Evolutionary conservation across 352 stramenopile species (phyloP), one percentile per base, ranked within the genome.

Genomic region (Phytophthora nicotianae): DNA sequence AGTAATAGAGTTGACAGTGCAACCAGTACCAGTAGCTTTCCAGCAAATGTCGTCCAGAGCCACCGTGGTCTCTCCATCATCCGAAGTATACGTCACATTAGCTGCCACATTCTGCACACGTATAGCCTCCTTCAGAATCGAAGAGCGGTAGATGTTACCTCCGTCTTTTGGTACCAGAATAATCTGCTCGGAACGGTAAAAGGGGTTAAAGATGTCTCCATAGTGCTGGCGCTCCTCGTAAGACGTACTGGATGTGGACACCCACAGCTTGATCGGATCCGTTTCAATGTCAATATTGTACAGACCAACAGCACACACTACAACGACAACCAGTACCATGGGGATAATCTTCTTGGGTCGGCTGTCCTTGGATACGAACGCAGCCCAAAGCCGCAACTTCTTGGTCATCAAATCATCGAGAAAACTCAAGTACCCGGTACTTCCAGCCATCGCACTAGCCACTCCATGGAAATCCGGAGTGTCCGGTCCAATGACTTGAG

Each of bases 81-180:
- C 53, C 24, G 62, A 68, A 19, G 67, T 72, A 52, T 79, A 79
- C 9, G 38, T 65, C 11, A 79, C 70, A 43, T 72, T 55, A 5
- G 74, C 74, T 11, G 72, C 68, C 40, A 81, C 60, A 32, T 71
- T 71, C 33, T 88, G 79, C 13, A 88, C 46, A 16, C 65, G 71
- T 21, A 88, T 79, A 0, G 79, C 62, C 41, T 85, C 79, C 24
- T 77, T 81, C 24, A 88, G 47, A 27, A 85, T 77, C 16, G 70
- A 66, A 2, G 64, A 73, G n/a, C 79, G 76, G 49, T 71, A 77
- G 40, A 88, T 81, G 51, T 55, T 70, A 1, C 79, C 79, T 19
- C 79, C 81, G 19, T 88, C 77, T 48, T 88, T 89, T 0, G 75
- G 75, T 7, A 81, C 81, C 27, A 90, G 11, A 40, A 90, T 84